Percentiles rank a stretch among this genome's conserved stretches.
phyloP scores from a whole-genome alignment of 2,329 filamentous ascomycete species.

The Fusarium nurragi region DNA sequence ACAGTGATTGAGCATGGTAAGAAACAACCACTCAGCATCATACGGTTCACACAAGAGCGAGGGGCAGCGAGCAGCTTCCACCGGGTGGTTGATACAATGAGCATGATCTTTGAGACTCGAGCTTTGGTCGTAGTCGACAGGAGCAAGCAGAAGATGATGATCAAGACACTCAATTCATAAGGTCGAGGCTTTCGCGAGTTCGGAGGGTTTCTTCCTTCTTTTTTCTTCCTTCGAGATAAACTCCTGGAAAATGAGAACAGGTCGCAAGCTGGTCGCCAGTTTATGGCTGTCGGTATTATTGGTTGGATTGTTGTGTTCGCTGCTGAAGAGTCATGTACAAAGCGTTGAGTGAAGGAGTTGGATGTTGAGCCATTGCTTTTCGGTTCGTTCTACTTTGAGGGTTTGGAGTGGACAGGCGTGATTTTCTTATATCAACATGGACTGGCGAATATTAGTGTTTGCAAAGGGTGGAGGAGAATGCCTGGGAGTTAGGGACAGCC shows the following conservation, averaged over 20 bases:
- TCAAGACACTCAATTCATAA: conserved; percentile 69
- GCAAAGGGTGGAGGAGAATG: background rate
- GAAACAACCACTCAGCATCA: conserved; percentile 78
- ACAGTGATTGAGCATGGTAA: conserved; percentile 87
- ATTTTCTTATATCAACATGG: conserved; percentile 21
- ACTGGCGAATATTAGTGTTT: conserved; percentile 22
- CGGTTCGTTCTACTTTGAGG: conserved; percentile 11
- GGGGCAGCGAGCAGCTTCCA: conserved; percentile 93
- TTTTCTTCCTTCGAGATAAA: background rate
- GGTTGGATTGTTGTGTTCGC: conserved; percentile 20
- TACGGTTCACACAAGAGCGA: conserved; percentile 86
- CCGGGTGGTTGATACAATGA: conserved; percentile 80
- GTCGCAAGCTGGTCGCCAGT: background rate
- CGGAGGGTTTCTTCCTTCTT: background rate
- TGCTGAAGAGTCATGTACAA: conserved; percentile 20
- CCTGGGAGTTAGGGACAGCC: background rate
- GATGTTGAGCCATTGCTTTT: conserved; percentile 38
- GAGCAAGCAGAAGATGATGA: conserved; percentile 76
- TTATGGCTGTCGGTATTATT: background rate
- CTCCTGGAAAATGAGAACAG: background rate
- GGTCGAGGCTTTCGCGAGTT: background rate
- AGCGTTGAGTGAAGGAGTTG: conserved; percentile 32
- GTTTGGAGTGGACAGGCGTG: conserved; percentile 10
- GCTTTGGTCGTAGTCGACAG: conserved; percentile 75
- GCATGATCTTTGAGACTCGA: conserved; percentile 71